Evolutionary conservation across 148 eudicot genomes (phyloP), one percentile per base, ranked within the genome.

Genomic region (Vaccinium macrocarpon): DNA sequence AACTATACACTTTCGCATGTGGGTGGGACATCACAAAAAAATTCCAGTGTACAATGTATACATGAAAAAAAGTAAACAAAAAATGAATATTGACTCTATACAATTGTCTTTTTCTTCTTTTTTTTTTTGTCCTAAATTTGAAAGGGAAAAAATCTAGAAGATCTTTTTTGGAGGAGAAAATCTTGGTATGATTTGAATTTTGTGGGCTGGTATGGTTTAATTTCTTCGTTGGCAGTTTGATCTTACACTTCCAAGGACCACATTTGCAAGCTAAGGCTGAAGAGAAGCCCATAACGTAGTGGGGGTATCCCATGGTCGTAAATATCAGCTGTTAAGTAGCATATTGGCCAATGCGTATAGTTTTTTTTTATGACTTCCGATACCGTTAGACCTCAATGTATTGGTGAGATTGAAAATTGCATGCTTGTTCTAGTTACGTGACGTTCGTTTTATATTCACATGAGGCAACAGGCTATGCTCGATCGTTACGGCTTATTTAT

Each of bases 191-290:
- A 46, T 48, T 21, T 46, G 53, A 46, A 46, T 75, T 75, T 75
- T 73, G 51, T 50, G 50, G 42, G 23, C 50, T 42, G 77, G 77
- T 35, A 73, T 38, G 48, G 77, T 73, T 2, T 35, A 35, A 35
- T 35, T 35, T 73, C 50, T 73, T 35, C 77, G 77, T 73, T 16
- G 77, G 25, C 50, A 35, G 49, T 73, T 38, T 18, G 53, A 75
- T 75, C 78, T 9, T 46, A 75, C 78, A 75, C 51, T 35, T 75
- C 9, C 52, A 48, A 46, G 78, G 78, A 46, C 78, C 78, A 75
- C 78, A 46, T 7, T 75, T 18, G 52, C 78, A 42, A 42, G 78
- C 78, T 21, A 75, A 46, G 53, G 14, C 46, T 46, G 78, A 48
- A 75, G 51, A 75, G 25, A 75, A 21, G 53, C 53, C 78, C 78